Evolutionary conservation across 106 monocot genomes (phyloP).

Genomic region (Gastrodia elata): DNA sequence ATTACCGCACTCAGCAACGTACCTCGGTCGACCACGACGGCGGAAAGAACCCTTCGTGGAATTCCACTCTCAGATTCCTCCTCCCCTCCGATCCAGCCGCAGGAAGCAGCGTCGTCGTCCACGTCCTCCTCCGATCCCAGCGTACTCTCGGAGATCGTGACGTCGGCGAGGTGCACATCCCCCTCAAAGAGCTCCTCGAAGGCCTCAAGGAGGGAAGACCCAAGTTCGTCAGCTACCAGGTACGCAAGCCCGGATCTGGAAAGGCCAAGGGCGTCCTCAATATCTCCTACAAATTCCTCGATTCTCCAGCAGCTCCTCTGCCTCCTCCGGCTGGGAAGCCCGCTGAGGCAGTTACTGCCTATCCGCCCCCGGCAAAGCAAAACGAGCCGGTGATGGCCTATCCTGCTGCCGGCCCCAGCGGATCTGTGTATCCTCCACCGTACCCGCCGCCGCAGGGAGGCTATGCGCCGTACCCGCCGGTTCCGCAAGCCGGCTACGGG

Average conservation of each 20-base stretch:
- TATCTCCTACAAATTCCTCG: constrained; percentile 70
- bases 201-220: constrained; percentile 4
- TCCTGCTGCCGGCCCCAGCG: constrained; percentile 16
- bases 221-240: constrained; percentile 32
- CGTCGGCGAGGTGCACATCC: constrained; percentile 77
- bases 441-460: neutral
- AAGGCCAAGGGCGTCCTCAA: constrained; percentile 61
- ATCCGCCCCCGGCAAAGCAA: constrained; percentile 14
- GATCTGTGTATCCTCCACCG: constrained; percentile 18
- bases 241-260: constrained; percentile 37
- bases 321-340: neutral
- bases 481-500: neutral
- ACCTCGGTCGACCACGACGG: constrained; percentile 41
- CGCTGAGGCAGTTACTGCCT: neutral
- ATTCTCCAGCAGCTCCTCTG: constrained; percentile 6
- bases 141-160: constrained; percentile 66
- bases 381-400: constrained; percentile 33
- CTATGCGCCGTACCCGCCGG: neutral
- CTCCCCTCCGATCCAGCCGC: constrained; percentile 23
- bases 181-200: constrained; percentile 50
- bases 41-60: constrained; percentile 69
- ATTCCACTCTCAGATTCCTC: constrained; percentile 41
- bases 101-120: constrained; percentile 19
- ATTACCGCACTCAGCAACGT: constrained; percentile 35
- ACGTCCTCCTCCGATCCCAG: constrained; percentile 45